Evolutionary conservation across 257 asterid species (phyloP).

Genomic region (Fraxinus cuspidata): DNA sequence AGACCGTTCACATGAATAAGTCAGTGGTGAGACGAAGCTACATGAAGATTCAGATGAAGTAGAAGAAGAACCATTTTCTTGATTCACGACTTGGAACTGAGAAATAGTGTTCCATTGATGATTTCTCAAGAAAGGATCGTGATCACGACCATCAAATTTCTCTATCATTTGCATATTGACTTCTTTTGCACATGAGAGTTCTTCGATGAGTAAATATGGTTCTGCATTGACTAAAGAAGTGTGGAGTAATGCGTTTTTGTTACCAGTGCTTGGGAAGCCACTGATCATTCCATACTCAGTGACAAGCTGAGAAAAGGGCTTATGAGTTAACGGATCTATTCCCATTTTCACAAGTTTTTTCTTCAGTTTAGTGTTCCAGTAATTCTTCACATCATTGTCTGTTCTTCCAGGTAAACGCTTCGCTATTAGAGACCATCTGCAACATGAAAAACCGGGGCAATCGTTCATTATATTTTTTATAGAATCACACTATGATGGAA

Average conservation of each 20-base stretch:
- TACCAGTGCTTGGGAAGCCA: slow-evolving; percentile 41
- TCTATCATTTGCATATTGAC: slow-evolving; percentile 19
- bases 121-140: slow-evolving; percentile 19
- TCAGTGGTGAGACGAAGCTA: slow-evolving; percentile 40
- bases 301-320: slow-evolving; percentile 87
- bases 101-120: slow-evolving; percentile 13
- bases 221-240: slow-evolving; percentile 16
- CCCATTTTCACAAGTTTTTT: slow-evolving; percentile 82
- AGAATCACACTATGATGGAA: not conserved
- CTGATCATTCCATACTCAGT: slow-evolving; percentile 73
- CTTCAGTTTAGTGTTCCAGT: slow-evolving; percentile 97
- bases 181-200: slow-evolving; percentile 18
- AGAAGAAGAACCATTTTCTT: slow-evolving; percentile 37
- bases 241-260: slow-evolving; percentile 35
- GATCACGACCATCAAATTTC: slow-evolving; percentile 2
- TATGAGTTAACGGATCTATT: slow-evolving; percentile 95
- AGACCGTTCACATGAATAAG: slow-evolving; percentile 39
- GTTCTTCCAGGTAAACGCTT: slow-evolving; percentile 85
- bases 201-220: slow-evolving; percentile 20
- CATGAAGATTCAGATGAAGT: slow-evolving; percentile 39
- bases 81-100: slow-evolving; percentile 29
- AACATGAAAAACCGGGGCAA: not conserved
- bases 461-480: too few relatives aligned
- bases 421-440: slow-evolving; percentile 92
- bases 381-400: slow-evolving; percentile 94